Evolutionary conservation across 441 rosid species (phyloP), one percentile per base, ranked within the genome.

Genomic region (Oxalis stricta): DNA sequence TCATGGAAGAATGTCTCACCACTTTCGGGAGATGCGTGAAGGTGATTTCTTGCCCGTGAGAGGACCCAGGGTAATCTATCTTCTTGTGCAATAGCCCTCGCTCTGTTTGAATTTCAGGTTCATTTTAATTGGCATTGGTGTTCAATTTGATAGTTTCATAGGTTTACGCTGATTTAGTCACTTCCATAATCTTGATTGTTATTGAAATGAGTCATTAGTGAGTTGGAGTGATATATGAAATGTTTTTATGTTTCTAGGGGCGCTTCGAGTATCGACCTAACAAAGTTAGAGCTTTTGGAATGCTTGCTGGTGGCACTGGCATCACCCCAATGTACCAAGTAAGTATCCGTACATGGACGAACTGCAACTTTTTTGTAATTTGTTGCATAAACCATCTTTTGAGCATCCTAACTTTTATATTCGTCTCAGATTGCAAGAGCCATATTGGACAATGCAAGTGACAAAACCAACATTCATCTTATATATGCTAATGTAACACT

Each of bases 1-100:
- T 4, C 75, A 65, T 53, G 78, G 75, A 60, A 62, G 78, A 58
- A 72, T 69, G 78, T 69, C 78, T 33, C 72, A 72, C 50, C 70
- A 69, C 33, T 60, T 72, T 50, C 69, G 70, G 15, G 67, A 62
- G 58, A 50, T 72, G 78, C 28, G 38, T 2, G 78, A 41, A 55
- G 78, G 78, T 32, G 75, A 65, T 44, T 56, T 50, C 62, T 23
- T 72, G 52, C 53, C 72, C 41, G 59, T 72, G 48, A 72, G 66
- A 61, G 75, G 78, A 49, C 78, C 78, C 13, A 69, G 69, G 69
- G 78, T 72, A 33, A 41, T 26, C 28, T 7, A 26, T 7, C 10
- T 30, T 1, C 13, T 10, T 17, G n/a, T 29, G 7, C 9, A 12
- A 2, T 7, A 4, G 11, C 31, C 29, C 31, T 29, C 11, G 21